These are phyloP conservation scores for Kuraishia ogatae DNA, from an alignment of 805 yeast genomes.

Conservation along the genomic window DNA sequence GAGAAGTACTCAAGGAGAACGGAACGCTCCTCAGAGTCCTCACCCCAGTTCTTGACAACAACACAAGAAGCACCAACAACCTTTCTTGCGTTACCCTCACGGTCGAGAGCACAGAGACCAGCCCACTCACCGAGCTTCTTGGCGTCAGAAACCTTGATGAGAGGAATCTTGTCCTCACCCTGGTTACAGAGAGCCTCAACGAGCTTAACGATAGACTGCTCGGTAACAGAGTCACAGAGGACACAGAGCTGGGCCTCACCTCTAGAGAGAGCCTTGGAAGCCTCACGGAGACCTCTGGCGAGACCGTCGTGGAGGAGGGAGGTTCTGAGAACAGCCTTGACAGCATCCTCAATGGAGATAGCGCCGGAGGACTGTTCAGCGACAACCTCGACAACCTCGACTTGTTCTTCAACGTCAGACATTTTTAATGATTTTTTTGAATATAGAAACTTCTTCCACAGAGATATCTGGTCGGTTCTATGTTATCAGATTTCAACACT, in stretches of 20 bases:
- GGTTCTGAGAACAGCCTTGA: slow-evolving; percentile 96
- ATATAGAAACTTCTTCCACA: slow-evolving; percentile 30
- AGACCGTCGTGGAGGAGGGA: slow-evolving; percentile 98
- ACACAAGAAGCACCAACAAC: slow-evolving; percentile 99
- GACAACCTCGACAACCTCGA: slow-evolving; percentile 67
- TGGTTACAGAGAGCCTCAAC: slow-evolving; percentile 99
- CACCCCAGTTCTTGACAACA: slow-evolving; percentile 99
- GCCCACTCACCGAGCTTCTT: slow-evolving; percentile 99
- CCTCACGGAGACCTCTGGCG: slow-evolving; percentile 99
- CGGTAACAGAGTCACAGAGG: slow-evolving; percentile 97
- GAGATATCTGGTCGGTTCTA: slow-evolving; percentile 27
- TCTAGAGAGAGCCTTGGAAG: slow-evolving; percentile 96
- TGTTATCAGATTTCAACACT: slow-evolving; percentile 17
- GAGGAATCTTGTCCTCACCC: slow-evolving; percentile 92
- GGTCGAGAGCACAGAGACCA: slow-evolving; percentile 98
- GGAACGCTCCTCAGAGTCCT: slow-evolving; percentile 95
- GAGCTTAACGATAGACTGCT: slow-evolving; percentile 91
- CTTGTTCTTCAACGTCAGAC: slow-evolving; percentile 95
- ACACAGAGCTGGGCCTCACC: slow-evolving; percentile 98
- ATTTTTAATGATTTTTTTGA: slow-evolving; percentile 18
- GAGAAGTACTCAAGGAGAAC: slow-evolving; percentile 94
- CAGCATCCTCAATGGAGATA: slow-evolving; percentile 96
- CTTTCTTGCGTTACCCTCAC: slow-evolving; percentile 99
- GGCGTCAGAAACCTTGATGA: slow-evolving; percentile 99
- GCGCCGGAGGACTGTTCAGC: slow-evolving; percentile 81